Percentiles rank a stretch among this genome's conserved stretches.
Conservation (phyloP, 345 rosid species). For the Raphanus raphanistrum region DNA sequence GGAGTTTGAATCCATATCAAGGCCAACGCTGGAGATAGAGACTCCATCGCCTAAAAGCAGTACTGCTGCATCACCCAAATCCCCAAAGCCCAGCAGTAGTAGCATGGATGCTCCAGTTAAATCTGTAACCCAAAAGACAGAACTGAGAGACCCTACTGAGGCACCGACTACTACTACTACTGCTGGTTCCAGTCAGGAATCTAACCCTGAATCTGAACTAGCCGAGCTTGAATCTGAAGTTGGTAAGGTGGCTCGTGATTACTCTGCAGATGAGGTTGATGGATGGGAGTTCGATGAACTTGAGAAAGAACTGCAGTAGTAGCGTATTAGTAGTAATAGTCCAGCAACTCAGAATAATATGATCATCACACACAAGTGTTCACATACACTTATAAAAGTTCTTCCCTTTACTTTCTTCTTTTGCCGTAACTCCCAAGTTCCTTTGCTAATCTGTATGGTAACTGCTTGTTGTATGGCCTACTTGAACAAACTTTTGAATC, state of each 20-base stretch:
- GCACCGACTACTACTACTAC: slow-evolving; percentile 5
- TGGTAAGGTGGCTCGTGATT: slow-evolving; percentile 75
- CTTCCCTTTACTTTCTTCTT: background rate
- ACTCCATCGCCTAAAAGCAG: slow-evolving; percentile 46
- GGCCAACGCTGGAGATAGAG: slow-evolving; percentile 83
- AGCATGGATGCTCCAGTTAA: slow-evolving; percentile 35
- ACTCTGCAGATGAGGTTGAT: slow-evolving; percentile 75
- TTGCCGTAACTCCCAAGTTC: slow-evolving; percentile 8
- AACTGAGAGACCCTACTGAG: slow-evolving; percentile 35
- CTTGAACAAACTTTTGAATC: slow-evolving; percentile 4
- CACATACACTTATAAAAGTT: background rate
- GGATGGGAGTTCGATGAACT: slow-evolving; percentile 99
- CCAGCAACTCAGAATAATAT: slow-evolving; percentile 24
- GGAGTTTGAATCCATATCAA: slow-evolving; percentile 78
- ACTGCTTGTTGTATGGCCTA: slow-evolving; percentile 17
- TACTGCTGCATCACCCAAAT: slow-evolving; percentile 35
- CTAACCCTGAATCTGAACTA: slow-evolving; percentile 67
- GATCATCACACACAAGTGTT: slow-evolving; percentile 3
- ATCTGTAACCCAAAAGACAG: slow-evolving; percentile 41
- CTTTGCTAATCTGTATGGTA: slow-evolving; percentile 19
- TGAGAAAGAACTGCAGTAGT: slow-evolving; percentile 64
- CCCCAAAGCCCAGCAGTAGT: slow-evolving; percentile 33
- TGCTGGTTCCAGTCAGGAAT: slow-evolving; percentile 33
- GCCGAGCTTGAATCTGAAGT: slow-evolving; percentile 90
- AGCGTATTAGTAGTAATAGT: slow-evolving; percentile 1